These are phyloP conservation scores for Aspergillus piperis DNA, from an alignment of 2,329 filamentous ascomycete genomes.

Conservation along the genomic window DNA sequence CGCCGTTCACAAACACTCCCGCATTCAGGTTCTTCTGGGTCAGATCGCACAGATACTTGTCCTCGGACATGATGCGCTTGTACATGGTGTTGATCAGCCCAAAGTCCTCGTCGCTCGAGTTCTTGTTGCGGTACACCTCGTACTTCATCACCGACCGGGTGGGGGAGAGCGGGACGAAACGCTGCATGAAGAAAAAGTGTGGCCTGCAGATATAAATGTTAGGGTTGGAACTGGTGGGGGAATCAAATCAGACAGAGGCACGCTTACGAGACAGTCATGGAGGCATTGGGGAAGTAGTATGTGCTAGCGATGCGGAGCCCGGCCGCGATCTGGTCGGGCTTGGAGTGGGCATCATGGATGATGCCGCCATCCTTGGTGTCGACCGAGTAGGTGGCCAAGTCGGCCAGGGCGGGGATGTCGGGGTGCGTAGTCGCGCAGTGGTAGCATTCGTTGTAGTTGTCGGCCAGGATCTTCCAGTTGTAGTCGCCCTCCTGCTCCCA, in stretches of 20 bases:
- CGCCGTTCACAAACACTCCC: constrained; percentile 62
- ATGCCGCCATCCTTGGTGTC: constrained; percentile 52
- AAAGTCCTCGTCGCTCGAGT: constrained; percentile 60
- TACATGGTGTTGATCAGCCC: constrained; percentile 59
- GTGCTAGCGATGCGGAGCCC: constrained; percentile 44
- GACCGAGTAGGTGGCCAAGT: constrained; percentile 57
- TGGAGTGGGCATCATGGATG: constrained; percentile 50
- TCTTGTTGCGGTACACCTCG: constrained; percentile 64
- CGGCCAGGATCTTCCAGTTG: constrained; percentile 63
- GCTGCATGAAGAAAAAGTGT: constrained; percentile 64
- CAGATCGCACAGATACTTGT: constrained; percentile 61
- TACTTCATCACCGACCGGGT: constrained; percentile 59
- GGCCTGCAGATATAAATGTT: constrained; percentile 37
- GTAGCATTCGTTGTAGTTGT: constrained; percentile 61
- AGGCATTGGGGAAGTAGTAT: constrained; percentile 40
- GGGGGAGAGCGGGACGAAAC: constrained; percentile 59
- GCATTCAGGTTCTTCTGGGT: constrained; percentile 62
- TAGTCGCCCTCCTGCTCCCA: constrained; percentile 60
- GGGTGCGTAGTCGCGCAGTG: constrained; percentile 26
- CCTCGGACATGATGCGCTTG: constrained; percentile 65
- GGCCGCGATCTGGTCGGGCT: constrained; percentile 49
- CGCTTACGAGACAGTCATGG: constrained; percentile 37
- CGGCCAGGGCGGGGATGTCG: constrained; percentile 44
- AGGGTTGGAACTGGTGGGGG: neutral
- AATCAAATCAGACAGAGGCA: neutral